Evolutionary conservation across 2,329 filamentous ascomycete species (phyloP).

Genomic region (Colletotrichum salicis): DNA sequence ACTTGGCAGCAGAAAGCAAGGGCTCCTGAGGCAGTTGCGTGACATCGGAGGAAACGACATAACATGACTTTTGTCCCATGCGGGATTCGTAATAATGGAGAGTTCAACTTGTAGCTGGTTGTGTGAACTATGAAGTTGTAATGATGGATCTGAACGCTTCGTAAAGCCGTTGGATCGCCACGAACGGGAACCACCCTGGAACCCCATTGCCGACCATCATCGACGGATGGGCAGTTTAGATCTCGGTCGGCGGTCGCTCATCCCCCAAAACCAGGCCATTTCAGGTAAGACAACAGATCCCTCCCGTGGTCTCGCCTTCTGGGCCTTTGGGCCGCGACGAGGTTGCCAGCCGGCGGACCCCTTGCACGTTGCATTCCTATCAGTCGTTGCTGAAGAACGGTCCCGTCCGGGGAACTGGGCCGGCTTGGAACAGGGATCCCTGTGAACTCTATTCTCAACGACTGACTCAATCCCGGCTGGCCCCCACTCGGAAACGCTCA

Average conservation of each 20-base stretch:
- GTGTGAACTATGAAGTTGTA: not conserved
- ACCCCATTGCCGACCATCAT: not conserved
- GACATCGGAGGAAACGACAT: not conserved
- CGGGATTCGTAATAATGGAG: not conserved
- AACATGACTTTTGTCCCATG: not conserved
- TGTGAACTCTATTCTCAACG: slow-evolving; percentile 11
- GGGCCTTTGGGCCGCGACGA: not conserved
- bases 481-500: not conserved
- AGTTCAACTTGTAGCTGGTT: not conserved
- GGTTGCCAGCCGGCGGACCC: not conserved
- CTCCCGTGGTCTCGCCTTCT: not conserved
- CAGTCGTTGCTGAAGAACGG: slow-evolving; percentile 5
- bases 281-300: not conserved
- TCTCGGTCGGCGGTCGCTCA: not conserved
- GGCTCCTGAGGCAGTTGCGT: not conserved
- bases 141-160: not conserved
- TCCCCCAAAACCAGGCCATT: not conserved
- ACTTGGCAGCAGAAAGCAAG: not conserved
- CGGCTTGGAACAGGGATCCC: slow-evolving; percentile 7
- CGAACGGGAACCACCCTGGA: not conserved
- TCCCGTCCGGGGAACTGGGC: not conserved
- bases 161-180: not conserved
- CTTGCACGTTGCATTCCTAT: not conserved
- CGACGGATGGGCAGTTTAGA: not conserved
- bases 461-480: slow-evolving; percentile 17